A percentile compares a stretch with the other conserved stretches of the same genome.
phyloP scores from a whole-genome alignment of 73 alveolate genomes.

The Tetrahymena elliotti region DNA sequence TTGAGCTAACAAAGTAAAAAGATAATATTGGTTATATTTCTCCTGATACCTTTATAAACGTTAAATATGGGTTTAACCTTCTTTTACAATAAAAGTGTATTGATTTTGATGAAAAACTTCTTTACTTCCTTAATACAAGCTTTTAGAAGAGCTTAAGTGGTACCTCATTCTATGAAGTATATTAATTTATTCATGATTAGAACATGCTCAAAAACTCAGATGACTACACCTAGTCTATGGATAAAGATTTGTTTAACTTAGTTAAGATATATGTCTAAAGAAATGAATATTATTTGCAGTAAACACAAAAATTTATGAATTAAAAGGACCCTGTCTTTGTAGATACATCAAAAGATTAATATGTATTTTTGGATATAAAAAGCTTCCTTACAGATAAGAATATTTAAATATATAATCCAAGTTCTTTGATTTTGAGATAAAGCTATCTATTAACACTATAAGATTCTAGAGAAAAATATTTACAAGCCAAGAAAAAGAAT shows the following conservation, averaged over 20 bases:
- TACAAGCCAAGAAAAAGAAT: not conserved
- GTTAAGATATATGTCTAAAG: not conserved
- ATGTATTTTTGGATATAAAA: not conserved
- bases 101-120: not conserved
- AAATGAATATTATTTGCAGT: not conserved
- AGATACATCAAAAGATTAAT: not conserved
- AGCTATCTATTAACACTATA: not conserved
- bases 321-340: not conserved
- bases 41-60: not conserved
- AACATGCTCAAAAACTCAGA: not conserved
- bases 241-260: not conserved
- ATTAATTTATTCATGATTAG: not conserved
- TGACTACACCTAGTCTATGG: not conserved
- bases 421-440: not conserved
- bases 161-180: not conserved
- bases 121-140: not conserved
- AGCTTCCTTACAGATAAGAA: not conserved
- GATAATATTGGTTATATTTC: not conserved
- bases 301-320: not conserved
- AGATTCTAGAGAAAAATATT: not conserved
- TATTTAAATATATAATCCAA: not conserved
- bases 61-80: not conserved
- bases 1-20: not conserved
- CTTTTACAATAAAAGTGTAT: not conserved
- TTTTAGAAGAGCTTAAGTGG: not conserved